phyloP scores from a whole-genome alignment of 2,329 filamentous ascomycete species.

The Neofusicoccum umdonicola region DNA sequence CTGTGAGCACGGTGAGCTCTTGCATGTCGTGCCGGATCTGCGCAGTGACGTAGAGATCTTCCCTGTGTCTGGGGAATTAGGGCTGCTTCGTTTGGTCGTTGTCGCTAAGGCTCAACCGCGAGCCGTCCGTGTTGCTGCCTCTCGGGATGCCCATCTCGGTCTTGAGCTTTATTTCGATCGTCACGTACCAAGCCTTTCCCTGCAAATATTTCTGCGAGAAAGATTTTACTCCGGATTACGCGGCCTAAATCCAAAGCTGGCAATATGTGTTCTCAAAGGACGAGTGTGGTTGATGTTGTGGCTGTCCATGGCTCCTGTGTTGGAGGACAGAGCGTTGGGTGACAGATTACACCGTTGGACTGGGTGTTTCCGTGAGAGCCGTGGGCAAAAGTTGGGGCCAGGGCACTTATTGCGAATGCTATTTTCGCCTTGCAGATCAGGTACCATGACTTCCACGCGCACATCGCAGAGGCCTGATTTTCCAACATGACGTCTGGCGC shows the following conservation, averaged over 20 bases:
- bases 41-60: slow-evolving; percentile 8
- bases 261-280: neutral
- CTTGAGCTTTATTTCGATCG: slow-evolving; percentile 9
- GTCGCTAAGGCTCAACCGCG: neutral
- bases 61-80: neutral
- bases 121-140: neutral
- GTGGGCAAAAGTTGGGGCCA: too few relatives aligned
- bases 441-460: too few relatives aligned
- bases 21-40: neutral
- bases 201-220: neutral
- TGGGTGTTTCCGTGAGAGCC: too few relatives aligned
- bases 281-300: too few relatives aligned
- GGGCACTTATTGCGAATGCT: too few relatives aligned
- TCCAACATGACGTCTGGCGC: neutral
- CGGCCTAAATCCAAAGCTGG: neutral
- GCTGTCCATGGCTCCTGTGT: too few relatives aligned
- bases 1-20: neutral
- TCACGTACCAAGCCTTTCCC: neutral
- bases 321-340: too few relatives aligned
- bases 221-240: neutral
- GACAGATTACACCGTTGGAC: too few relatives aligned
- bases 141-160: neutral
- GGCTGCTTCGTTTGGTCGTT: neutral
- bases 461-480: neutral
- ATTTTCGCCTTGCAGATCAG: too few relatives aligned